Base-by-base conservation (phyloP, 2,329 filamentous ascomycete genomes). In the Alternaria panax region DNA sequence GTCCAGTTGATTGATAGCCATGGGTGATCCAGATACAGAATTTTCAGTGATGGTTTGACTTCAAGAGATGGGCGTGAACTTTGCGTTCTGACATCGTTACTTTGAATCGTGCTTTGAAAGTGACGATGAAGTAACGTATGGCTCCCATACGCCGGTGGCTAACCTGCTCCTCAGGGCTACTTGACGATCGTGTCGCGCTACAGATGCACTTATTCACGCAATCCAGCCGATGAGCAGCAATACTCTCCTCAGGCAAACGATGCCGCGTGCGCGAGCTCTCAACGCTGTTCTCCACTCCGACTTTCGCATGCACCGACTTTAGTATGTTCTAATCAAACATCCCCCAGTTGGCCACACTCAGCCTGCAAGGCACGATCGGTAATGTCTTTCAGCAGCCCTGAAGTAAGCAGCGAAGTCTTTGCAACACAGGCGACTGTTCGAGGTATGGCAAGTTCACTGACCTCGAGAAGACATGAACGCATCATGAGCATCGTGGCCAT, bases 91-190 rank as follows among this genome's bases (percentile, higher is more conserved):
- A 47, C 27, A 20, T 24, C 0, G 7, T 20, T 12, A 7, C 1
- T 7, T 12, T 7, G 45, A 47, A 47, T 40, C 18, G 20, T 20
- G 4, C 24, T 18, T 7, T 4, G 7, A 9, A 30, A 8, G 43
- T 46, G 11, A 47, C 28, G 5, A 11, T 20, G 14, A 1, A 16
- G 28, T 12, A 1, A n/a, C 18, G 14, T 18, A 9, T 14, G 20
- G 28, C 28, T 11, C 7, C 2, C 28, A 22, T 20, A 22, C 9
- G 11, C 18, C 0, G 18, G n/a, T 32, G 18, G 20, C 1, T 7
- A 4, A 4, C 20, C 18, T 34, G 14, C 7, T 30, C 30, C 28
- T 24, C 0, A 1, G 2, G 24, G 1, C 18, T 0, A 22, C 22
- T 7, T n/a, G 8, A 16, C 4, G 14, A 14, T 6, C 14, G 1